Evolutionary conservation across 148 eudicot species (phyloP), one percentile per base, ranked within the genome.

Genomic region (Dianthus caryophyllus): DNA sequence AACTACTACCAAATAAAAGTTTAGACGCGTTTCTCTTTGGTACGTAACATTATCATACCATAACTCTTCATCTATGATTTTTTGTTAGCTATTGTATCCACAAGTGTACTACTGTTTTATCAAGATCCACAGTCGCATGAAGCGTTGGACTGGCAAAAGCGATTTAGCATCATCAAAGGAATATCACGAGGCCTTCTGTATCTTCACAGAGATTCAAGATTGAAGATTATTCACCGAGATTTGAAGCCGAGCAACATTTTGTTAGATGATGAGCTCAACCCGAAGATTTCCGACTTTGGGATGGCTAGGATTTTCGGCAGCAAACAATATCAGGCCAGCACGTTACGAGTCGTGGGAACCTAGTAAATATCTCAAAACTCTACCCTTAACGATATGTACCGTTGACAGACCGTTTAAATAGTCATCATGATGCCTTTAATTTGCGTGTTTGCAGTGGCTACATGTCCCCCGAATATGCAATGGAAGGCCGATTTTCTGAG

Each of bases 331-430:
- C 81, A 85, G 78, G 86, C 75, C 6, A 81, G 74, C 44, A 87
- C 87, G 10, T 41, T 27, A 55, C 72, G 87, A 58, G 80, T 87
- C n/a, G 87, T 84, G 24, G 94, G 94, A 57, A 87, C 89, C 43
- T 83, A 80, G 94, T 87, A 80, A 81, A 82, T 62, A 33, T n/a
- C 57, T 25, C 21, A 60, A 29, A 31, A 60, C 47, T n/a, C 5
- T 14, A 17, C 44, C 21, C 38, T 30, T 58, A n/a, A 71, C 62
- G 80, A 80, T 78, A 68, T 59, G 44, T 31, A 33, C 24, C 15
- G 13, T 60, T 60, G 25, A 11, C 47, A n/a, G 47, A 21, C 15
- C 43, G 36, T 2, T 0, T 15, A 33, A 5, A 26, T n/a, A 33
- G 9, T 41, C 31, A 14, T 8, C 2, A 16, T 30, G 61, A 10